Evolutionary conservation across 2,329 filamentous ascomycete genomes (phyloP), one percentile per base, ranked within the genome.

Genomic region (Verticillium isaacii): DNA sequence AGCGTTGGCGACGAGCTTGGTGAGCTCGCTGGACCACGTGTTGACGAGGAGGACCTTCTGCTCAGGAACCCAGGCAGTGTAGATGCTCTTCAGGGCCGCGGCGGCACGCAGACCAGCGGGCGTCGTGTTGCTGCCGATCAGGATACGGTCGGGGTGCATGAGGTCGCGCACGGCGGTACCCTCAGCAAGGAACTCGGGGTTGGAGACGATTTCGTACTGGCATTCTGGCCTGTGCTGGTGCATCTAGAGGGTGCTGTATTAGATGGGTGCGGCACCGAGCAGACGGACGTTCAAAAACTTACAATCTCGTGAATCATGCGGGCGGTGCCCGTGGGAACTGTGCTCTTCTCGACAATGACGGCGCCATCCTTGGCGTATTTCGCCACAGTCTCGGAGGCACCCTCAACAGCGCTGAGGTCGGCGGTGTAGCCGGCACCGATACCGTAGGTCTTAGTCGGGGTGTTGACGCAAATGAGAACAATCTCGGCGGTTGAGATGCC

Each of bases 301-400:
- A 92, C 86, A 66, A 87, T 91, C 66, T 88, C 83, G 67, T 84
- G 82, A 45, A 93, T 86, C 36, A 87, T 83, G 67, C 91, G 83
- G 2, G 89, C 89, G 5, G 90, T 93, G 64, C 88, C 81, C 72
- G 89, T 91, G 2, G 91, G 91, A 32, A 93, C 91, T 0, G 91
- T 94, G 61, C 86, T 90, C 78, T 93, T 94, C 77, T 93, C 90
- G 23, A 93, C 90, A 58, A 94, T 85, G 61, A 93, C 90, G 60
- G 89, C 85, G 57, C 87, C 88, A 19, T 82, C 78, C 34, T 82
- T 85, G 3, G 90, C 88, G 64, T 88, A 80, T 66, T 84, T 78
- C 11, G 89, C 90, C 37, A 93, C 87, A 61, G 85, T 85, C 58
- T 83, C 81, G 1, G 86, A 86, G 6, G 89, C 90, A 19, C 85